These are phyloP conservation scores for Symmetrospora coprosmae DNA, from an alignment of 768 basidiomycete genomes.

Conservation along the genomic window DNA sequence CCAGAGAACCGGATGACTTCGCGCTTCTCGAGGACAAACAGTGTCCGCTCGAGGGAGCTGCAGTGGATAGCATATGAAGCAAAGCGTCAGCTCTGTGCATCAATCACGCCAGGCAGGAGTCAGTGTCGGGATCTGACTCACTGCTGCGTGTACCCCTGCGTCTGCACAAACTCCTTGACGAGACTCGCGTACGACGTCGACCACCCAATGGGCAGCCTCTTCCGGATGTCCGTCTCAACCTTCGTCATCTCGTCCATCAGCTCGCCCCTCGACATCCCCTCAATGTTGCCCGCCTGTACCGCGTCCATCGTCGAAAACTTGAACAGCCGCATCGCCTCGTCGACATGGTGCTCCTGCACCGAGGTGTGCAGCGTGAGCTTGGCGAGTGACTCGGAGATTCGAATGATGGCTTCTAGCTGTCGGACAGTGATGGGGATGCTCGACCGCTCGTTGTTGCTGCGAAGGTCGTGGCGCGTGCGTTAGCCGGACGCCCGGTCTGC, in stretches of 20 bases:
- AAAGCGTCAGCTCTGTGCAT: too few species aligned
- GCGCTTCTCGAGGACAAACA: conserved; percentile 85
- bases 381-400: conserved; percentile 91
- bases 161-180: conserved; percentile 78
- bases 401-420: conserved; percentile 96
- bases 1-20: conserved; percentile 69
- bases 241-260: conserved; percentile 81
- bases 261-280: conserved; percentile 79
- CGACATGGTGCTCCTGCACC: conserved; percentile 84
- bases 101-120: neutral
- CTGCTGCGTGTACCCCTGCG: conserved; percentile 49
- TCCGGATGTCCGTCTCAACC: conserved; percentile 43
- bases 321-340: conserved; percentile 94
- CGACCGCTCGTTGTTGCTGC: conserved; percentile 88
- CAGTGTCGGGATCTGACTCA: neutral
- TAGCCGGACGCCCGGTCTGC: too few species aligned
- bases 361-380: conserved; percentile 77
- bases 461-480: too few species aligned
- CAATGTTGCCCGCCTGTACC: conserved; percentile 72
- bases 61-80: conserved; percentile 35
- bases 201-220: conserved; percentile 47
- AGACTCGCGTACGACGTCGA: conserved; percentile 90
- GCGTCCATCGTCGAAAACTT: conserved; percentile 99
- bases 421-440: conserved; percentile 95
- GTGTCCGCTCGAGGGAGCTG: conserved; percentile 56